Evolutionary conservation across 768 basidiomycete species (phyloP).

Genomic region (Russula compacta): DNA sequence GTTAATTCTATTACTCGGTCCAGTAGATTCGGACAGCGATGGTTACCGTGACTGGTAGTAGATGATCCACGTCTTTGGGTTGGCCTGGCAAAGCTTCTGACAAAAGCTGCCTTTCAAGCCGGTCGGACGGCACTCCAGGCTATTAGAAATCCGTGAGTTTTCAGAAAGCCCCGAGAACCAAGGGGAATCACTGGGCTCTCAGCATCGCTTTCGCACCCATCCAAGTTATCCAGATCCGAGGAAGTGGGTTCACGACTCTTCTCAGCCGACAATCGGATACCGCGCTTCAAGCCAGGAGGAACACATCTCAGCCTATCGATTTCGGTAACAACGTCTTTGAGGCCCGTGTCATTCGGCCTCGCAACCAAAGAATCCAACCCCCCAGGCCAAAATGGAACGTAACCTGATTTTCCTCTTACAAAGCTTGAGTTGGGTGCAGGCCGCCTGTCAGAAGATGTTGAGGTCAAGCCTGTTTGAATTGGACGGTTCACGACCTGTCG

Average conservation of each 20-base stretch:
- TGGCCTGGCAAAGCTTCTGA: conserved; percentile 17
- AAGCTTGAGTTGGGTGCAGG: conserved; percentile 74
- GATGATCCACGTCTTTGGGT: conserved; percentile 59
- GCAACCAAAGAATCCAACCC: conserved; percentile 61
- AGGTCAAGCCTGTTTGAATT: conserved; percentile 64
- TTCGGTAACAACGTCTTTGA: conserved; percentile 30
- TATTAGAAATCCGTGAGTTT: not conserved
- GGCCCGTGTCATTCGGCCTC: conserved; percentile 9
- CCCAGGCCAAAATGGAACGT: conserved; percentile 92
- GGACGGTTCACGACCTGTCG: conserved; percentile 46
- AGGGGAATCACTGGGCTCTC: not conserved
- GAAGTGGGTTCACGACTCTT: conserved; percentile 40
- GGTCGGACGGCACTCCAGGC: not conserved
- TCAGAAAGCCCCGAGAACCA: not conserved
- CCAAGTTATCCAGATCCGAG: conserved; percentile 23
- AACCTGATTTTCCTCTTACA: conserved; percentile 87
- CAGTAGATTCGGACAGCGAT: not conserved
- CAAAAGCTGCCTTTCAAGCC: conserved; percentile 19
- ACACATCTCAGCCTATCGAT: conserved; percentile 48
- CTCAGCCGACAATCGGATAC: conserved; percentile 62
- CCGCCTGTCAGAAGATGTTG: conserved; percentile 76
- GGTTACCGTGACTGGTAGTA: conserved; percentile 40
- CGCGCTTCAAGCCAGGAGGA: conserved; percentile 78
- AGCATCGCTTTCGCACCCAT: not conserved
- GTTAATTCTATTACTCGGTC: conserved; percentile 7